Evolutionary conservation across 192 early-diverging fungal species (phyloP), one percentile per base, ranked within the genome.

Genomic region (Backusella liffmaniae): DNA sequence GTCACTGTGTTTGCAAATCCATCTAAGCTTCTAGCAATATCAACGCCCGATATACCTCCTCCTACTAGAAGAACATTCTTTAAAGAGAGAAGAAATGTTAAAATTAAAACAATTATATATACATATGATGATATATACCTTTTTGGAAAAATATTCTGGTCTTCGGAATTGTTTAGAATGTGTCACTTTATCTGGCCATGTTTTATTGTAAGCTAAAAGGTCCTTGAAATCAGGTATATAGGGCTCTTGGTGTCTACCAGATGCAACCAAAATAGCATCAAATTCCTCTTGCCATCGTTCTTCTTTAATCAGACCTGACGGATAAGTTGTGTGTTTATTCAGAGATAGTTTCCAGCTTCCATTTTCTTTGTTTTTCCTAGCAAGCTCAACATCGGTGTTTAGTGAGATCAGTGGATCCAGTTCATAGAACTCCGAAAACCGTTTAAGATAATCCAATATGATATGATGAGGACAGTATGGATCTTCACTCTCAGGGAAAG

Each of bases 81-180:
- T 65, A 39, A 21, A n/a, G 35, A 36, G 42, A 32, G 32, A 34
- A 37, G 1, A 10, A 21, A 41, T 69, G 7, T 41, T 4, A 69
- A 18, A 21, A 10, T 32, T 16, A 46, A 51, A 18, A 6, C 46
- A n/a, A 72, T 35, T 3, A 62, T 29, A 72, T 12, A 6, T 34
- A 9, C n/a, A n/a, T 30, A 39, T 29, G 42, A 16, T 29, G 42
- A 35, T 53, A 5, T 7, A 51, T 79, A 79, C 77, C 67, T 73
- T 73, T 26, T 70, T 46, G 6, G 32, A 35, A 30, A 70, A 79
- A 21, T 37, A 23, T 35, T 74, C 66, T 9, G 73, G 66, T 21
- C 26, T 30, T 73, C 73, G 67, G 32, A 53, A 79, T 29, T 79
- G 77, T 26, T 74, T 79, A 30, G 77, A 56, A 62, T 79, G 77